Base-by-base conservation (phyloP, 2,329 filamentous ascomycete genomes). In the Cryphonectria japonica region DNA sequence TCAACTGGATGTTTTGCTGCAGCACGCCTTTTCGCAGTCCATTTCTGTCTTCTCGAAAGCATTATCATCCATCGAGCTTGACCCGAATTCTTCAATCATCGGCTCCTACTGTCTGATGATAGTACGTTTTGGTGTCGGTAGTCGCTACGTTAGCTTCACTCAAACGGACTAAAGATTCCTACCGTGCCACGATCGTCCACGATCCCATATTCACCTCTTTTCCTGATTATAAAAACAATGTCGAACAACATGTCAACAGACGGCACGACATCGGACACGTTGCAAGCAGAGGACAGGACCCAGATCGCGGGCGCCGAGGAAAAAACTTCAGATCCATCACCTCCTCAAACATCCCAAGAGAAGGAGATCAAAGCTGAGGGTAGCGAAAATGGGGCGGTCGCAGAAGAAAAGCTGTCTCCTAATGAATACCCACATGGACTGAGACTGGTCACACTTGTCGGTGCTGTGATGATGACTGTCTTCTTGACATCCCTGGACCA, bases 401-500 rank as follows among this genome's bases (percentile, higher is more conserved):
- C 54, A 19, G 54, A 59, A 5, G n/a, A 59, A 32, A n/a, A 59
- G 14, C 54, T 29, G 5, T 19, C 4, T 14, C 13, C 54, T 5
- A 29, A 59, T 32, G 54, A 59, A 29, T 59, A 59, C 8, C 54
- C 54, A 16, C 54, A 59, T 8, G 54, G 54, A 14, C 14, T 59
- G 8, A 29, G 54, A 2, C 16, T 59, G 54, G 26, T 59, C 54
- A 59, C 54, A 14, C 62, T 64, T 29, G 62, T 64, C 14, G 34
- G 37, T 8, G 62, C 62, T 3, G 62, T 64, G n/a, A 64, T 64
- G 62, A 16, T 64, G 19, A 43, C 37, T 29, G 62, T 64, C 62
- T 68, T 68, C 37, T 37, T 68, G 29, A 41, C 66, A n/a, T 52
- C 66, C 3, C 34, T 68, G 14, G 66, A 68, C 34, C 66, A 68